Conservation (phyloP, 768 basidiomycete species). For the Hericium rajendrae region DNA sequence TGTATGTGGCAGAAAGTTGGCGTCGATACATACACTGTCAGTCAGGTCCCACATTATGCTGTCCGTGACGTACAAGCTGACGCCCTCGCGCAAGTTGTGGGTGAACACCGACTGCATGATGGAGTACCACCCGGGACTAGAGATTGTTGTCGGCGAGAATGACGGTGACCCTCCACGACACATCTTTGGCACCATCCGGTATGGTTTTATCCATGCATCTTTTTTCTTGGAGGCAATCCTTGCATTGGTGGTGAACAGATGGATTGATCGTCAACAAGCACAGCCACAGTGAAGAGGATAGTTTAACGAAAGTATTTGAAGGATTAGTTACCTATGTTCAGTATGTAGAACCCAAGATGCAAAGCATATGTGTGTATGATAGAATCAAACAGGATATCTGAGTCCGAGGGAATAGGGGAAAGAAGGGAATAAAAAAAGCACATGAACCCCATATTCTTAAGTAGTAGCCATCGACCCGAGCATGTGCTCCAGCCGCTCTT, state of each 20-base stretch:
- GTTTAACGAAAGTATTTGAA: not conserved
- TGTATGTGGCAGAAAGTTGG: not conserved
- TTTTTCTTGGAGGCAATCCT: conserved; percentile 57
- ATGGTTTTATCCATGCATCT: conserved; percentile 49
- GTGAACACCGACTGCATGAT: not conserved
- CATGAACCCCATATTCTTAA: conserved; percentile 16
- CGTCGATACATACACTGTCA: not conserved
- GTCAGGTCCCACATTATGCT: not conserved
- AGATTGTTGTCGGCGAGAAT: not conserved
- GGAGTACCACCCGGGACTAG: not conserved
- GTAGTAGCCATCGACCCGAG: conserved; percentile 30
- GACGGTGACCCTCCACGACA: conserved; percentile 30
- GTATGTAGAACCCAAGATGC: not conserved
- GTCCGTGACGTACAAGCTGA: not conserved
- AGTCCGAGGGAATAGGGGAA: too few relatives aligned
- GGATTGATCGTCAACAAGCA: conserved; percentile 49
- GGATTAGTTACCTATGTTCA: not conserved
- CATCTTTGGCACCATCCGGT: conserved; percentile 55
- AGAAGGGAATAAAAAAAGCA: conserved; percentile 1
- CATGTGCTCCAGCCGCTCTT: conserved; percentile 71
- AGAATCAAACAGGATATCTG: not conserved
- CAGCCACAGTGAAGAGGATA: not conserved
- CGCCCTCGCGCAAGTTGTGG: not conserved
- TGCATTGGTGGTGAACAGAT: conserved; percentile 63
- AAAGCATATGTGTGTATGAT: not conserved